These are phyloP conservation scores for Mycena kentingensis DNA, from an alignment of 768 basidiomycete species.

Conservation along the genomic window DNA sequence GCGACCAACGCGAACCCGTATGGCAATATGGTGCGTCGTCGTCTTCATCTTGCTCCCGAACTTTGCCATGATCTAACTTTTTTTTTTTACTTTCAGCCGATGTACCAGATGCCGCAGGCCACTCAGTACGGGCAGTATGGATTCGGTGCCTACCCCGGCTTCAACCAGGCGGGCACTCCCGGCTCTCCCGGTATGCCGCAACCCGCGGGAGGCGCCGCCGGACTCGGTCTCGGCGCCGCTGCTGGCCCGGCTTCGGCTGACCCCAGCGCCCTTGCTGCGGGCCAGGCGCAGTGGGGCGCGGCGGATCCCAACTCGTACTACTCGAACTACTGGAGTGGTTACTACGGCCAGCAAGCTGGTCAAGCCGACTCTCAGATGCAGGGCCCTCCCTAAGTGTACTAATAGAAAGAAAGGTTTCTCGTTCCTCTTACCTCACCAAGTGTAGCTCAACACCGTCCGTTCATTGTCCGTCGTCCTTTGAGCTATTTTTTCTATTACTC, in stretches of 20 bases:
- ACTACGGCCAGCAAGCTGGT: slow-evolving; percentile 76
- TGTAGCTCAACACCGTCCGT: slow-evolving; percentile 23
- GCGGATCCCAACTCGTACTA: slow-evolving; percentile 77
- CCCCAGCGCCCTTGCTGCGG: slow-evolving; percentile 51
- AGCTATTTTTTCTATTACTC: slow-evolving; percentile 13
- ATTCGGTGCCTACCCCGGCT: slow-evolving; percentile 73
- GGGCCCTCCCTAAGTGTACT: slow-evolving; percentile 43
- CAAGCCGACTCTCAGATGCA: slow-evolving; percentile 62
- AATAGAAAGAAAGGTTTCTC: slow-evolving; percentile 20
- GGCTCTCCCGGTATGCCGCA: slow-evolving; percentile 64
- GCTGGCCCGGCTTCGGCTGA: slow-evolving; percentile 61
- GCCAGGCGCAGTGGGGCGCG: slow-evolving; percentile 76
- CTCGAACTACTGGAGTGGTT: slow-evolving; percentile 84
- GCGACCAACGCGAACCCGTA: slow-evolving; percentile 66
- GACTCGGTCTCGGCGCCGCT: slow-evolving; percentile 55
- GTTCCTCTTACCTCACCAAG: slow-evolving; percentile 22
- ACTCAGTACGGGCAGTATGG: slow-evolving; percentile 78
- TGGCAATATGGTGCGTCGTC: slow-evolving; percentile 69
- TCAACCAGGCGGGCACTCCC: slow-evolving; percentile 56
- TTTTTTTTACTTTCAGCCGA: slow-evolving; percentile 51
- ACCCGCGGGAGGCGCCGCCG: slow-evolving; percentile 53
- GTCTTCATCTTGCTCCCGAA: background rate
- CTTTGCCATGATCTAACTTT: slow-evolving; percentile 1
- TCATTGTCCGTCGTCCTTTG: slow-evolving; percentile 18
- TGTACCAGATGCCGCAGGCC: slow-evolving; percentile 90